Evolutionary conservation across 495 filamentous ascomycete genomes (phyloP).

Genomic region (Aspergillus indologenus): DNA sequence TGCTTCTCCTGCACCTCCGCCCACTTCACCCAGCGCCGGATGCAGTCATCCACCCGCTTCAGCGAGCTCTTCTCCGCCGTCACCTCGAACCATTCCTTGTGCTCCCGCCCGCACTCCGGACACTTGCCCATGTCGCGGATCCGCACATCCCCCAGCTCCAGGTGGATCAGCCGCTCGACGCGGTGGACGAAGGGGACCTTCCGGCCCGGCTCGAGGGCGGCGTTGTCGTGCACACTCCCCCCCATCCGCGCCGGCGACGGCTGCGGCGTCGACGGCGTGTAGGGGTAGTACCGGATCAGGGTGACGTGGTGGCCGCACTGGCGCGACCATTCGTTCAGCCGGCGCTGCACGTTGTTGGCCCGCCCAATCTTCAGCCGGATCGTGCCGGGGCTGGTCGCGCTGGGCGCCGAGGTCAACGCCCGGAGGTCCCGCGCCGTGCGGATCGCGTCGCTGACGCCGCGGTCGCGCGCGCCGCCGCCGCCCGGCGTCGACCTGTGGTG

Average conservation of each 20-base stretch:
- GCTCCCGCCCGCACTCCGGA: conserved; percentile 76
- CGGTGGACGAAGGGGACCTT: conserved; percentile 86
- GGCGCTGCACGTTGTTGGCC: conserved; percentile 83
- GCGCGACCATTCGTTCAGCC: conserved; percentile 86
- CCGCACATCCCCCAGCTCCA: conserved; percentile 73
- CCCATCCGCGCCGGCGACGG: conserved; percentile 6
- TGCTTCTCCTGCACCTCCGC: conserved; percentile 42
- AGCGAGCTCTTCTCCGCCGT: conserved; percentile 69
- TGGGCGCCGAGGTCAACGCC: conserved; percentile 33
- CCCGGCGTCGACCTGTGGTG: conserved; percentile 30
- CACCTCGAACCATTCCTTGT: conserved; percentile 96
- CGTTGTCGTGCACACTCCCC: background rate
- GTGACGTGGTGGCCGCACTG: conserved; percentile 88
- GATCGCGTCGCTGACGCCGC: conserved; percentile 65
- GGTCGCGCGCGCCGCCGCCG: conserved; percentile 45
- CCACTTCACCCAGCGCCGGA: conserved; percentile 86
- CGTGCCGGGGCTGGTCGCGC: conserved; percentile 33
- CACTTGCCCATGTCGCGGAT: conserved; percentile 70
- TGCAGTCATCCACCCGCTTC: conserved; percentile 73
- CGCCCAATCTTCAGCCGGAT: conserved; percentile 92
- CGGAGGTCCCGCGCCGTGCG: conserved; percentile 50
- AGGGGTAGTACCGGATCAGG: conserved; percentile 88
- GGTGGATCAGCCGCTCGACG: conserved; percentile 86
- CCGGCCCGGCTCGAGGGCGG: conserved; percentile 35
- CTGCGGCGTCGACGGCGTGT: conserved; percentile 56